These are phyloP conservation scores for Aspergillus aculeatus DNA, from an alignment of 2,329 filamentous ascomycete species.

Conservation along the genomic window DNA sequence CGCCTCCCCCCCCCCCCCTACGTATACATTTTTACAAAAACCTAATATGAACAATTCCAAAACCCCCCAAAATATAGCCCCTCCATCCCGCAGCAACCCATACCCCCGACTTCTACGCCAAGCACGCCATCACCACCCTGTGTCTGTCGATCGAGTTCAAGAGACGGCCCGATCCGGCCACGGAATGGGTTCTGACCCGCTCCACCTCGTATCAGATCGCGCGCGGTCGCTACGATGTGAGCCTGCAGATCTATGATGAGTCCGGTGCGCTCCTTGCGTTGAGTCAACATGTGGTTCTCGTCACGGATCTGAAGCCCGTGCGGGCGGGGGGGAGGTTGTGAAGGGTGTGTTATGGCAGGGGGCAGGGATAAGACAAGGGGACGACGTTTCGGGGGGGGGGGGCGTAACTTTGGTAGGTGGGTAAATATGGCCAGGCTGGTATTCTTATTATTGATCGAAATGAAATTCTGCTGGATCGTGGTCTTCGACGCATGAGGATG, in stretches of 20 bases:
- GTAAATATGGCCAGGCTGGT: too few relatives aligned
- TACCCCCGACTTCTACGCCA: slow-evolving; percentile 18
- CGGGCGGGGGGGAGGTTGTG: not conserved
- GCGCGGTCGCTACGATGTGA: slow-evolving; percentile 22
- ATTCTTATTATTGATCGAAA: too few relatives aligned
- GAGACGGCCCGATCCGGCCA: slow-evolving; percentile 19
- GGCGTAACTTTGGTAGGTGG: too few relatives aligned
- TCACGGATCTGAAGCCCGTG: slow-evolving; percentile 12
- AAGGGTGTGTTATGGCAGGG: not conserved
- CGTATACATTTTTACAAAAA: too few relatives aligned
- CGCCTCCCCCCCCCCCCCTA: too few relatives aligned
- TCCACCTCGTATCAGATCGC: slow-evolving; percentile 20
- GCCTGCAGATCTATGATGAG: slow-evolving; percentile 19
- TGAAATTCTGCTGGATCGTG: too few relatives aligned
- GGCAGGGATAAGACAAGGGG: too few relatives aligned
- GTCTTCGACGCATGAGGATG: too few relatives aligned
- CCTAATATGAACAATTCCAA: too few relatives aligned
- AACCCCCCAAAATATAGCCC: slow-evolving; percentile 9
- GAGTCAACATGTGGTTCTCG: slow-evolving; percentile 23
- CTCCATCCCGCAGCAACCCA: slow-evolving; percentile 25
- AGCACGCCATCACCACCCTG: slow-evolving; percentile 21
- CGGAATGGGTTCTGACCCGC: slow-evolving; percentile 20
- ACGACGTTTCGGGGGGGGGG: too few relatives aligned
- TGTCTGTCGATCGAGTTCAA: slow-evolving; percentile 27
- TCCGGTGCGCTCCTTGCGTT: slow-evolving; percentile 18